Base-by-base conservation (phyloP, 371 early-diverging fungal species). In the Rhizopus arrhizus region DNA sequence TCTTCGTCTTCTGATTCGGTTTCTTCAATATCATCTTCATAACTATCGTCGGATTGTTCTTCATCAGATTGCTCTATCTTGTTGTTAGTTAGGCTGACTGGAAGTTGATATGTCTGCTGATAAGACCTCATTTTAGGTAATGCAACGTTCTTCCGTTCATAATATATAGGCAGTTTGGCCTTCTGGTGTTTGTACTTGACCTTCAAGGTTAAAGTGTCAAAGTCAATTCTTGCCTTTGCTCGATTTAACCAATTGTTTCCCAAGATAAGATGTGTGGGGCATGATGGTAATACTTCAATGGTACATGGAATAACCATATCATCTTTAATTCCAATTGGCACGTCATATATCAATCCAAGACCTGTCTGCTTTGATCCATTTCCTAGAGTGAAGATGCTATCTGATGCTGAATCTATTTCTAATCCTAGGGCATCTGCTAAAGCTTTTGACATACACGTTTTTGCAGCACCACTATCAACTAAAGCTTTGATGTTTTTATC, bases 301-400 rank as follows among this genome's bases (percentile, higher is more conserved):
- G 35, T 15, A 4, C 46, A 42, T 1, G 56, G 56, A 9, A 56
- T 46, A 10, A 34, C 43, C 1, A 56, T 5, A 13, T 56, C 40
- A 28, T 41, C n/a, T 31, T 51, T 51, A 1, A n/a, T 11, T 33
- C 5, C 33, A 3, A 51, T 34, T 1, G 58, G 58, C 12, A 57
- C 58, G 28, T 57, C 58, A 31, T 48, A 57, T 0, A 57, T 31
- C 2, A 57, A n/a, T 2, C 58, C 58, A 3, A 57, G 31, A 28
- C 49, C 36, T 1, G 58, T 31, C 38, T 57, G 58, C n/a, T 57
- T 57, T 12, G 38, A 28, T 7, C 58, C 58, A 31, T 57, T 57
- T 28, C 49, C 58, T 12, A 57, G 8, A 31, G 58, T 57, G 22
- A 57, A 48, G 0, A 57, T 12, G 5, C 47, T 36, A 3, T 15